Conservation (phyloP, 2,329 filamentous ascomycete genomes). For the Westerdykella aurantiaca region DNA sequence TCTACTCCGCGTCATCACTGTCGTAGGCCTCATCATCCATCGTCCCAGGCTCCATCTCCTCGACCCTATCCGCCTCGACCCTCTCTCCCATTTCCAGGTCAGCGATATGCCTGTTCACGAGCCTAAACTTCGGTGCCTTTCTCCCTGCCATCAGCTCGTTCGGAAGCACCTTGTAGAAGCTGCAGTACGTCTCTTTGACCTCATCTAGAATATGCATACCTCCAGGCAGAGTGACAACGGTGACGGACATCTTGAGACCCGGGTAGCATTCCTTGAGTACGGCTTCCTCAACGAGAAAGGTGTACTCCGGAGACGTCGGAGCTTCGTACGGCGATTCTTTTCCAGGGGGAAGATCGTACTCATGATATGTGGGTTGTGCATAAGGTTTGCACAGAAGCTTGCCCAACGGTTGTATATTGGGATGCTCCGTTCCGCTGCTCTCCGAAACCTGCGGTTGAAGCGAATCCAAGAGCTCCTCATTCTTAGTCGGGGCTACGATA, state of each 20-base stretch:
- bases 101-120: conserved; percentile 17
- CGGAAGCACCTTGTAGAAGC: conserved; percentile 41
- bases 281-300: conserved; percentile 63
- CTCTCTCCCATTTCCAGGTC: conserved; percentile 8
- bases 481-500: conserved; percentile 44
- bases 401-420: conserved; percentile 41
- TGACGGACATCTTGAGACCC: conserved; percentile 49
- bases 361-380: conserved; percentile 37
- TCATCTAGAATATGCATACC: conserved; percentile 34
- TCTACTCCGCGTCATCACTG: no score
- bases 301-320: conserved; percentile 15
- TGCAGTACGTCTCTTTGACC: conserved; percentile 36
- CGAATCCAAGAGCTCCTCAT: conserved; percentile 44
- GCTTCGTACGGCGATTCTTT: conserved; percentile 35
- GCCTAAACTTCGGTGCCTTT: conserved; percentile 24
- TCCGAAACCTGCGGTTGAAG: no score
- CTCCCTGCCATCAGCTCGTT: conserved; percentile 39
- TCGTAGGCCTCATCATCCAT: no score
- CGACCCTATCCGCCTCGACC: conserved; percentile 6
- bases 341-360: conserved; percentile 35
- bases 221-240: conserved; percentile 18
- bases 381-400: conserved; percentile 50
- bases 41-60: conserved; percentile 6
- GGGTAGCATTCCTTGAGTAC: conserved; percentile 53
- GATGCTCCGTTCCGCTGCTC: not conserved